Percentiles rank a stretch among this genome's conserved stretches.
Conservation (phyloP, 1,284 basidiomycete genomes). For the Moniliophthora roreri region DNA sequence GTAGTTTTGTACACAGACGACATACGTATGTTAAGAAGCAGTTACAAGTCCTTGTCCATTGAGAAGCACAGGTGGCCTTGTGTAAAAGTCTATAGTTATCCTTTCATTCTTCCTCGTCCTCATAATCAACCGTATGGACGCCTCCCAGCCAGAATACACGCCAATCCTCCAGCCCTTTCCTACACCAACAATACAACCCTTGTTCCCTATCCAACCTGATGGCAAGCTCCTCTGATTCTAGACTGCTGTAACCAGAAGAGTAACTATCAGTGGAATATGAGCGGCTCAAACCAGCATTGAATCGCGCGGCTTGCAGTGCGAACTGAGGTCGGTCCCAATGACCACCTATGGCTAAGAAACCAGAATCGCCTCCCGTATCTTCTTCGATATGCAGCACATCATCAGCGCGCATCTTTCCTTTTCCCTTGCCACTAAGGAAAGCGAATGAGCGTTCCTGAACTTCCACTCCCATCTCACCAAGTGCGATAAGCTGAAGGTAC, state of each 20-base stretch:
- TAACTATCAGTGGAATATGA: slow-evolving; percentile 42
- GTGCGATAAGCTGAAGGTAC: slow-evolving; percentile 64
- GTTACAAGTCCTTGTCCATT: too few relatives aligned
- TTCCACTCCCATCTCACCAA: slow-evolving; percentile 69
- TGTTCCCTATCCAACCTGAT: slow-evolving; percentile 48
- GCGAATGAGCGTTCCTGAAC: slow-evolving; percentile 57
- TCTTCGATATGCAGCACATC: slow-evolving; percentile 52
- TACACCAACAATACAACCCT: slow-evolving; percentile 73
- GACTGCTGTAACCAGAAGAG: slow-evolving; percentile 42
- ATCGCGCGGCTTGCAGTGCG: slow-evolving; percentile 22
- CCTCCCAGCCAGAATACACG: slow-evolving; percentile 80
- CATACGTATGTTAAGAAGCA: too few relatives aligned
- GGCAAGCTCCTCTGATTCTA: slow-evolving; percentile 50
- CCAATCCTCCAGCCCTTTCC: slow-evolving; percentile 70
- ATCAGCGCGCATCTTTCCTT: slow-evolving; percentile 44
- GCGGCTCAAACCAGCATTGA: slow-evolving; percentile 35
- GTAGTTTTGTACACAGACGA: too few relatives aligned
- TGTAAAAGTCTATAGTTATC: too few relatives aligned
- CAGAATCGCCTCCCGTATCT: slow-evolving; percentile 64
- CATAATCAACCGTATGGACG: slow-evolving; percentile 31
- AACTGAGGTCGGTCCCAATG: slow-evolving; percentile 61
- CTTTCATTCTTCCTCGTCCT: slow-evolving; percentile 9
- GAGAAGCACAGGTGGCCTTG: too few relatives aligned
- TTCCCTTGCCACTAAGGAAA: slow-evolving; percentile 43
- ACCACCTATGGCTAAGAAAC: slow-evolving; percentile 64